A percentile compares a stretch with the other conserved stretches of the same genome.
Evolutionary conservation across 345 rosid genomes (phyloP).

Genomic region (Citrus glauca): DNA sequence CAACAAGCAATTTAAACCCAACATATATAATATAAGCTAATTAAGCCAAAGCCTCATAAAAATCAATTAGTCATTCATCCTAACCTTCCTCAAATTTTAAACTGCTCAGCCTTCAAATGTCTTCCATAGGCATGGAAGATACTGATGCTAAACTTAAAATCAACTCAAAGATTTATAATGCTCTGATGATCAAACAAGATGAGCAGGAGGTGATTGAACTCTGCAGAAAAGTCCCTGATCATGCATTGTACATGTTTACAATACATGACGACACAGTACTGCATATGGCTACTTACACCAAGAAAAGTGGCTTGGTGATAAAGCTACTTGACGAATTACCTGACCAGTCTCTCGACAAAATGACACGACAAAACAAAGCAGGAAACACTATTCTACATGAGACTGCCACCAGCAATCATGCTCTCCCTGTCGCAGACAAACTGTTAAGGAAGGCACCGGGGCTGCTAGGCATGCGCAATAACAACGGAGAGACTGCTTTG

Average conservation of each 20-base stretch:
- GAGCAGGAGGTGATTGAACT: conserved; percentile 1
- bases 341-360: conserved; percentile 3
- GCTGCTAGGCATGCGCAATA: conserved; percentile 8
- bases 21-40: not conserved
- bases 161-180: not conserved
- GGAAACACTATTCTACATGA: conserved; percentile 26
- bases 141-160: not conserved
- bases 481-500: conserved; percentile 11
- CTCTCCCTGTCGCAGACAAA: conserved; percentile 3
- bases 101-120: not conserved
- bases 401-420: conserved; percentile 16
- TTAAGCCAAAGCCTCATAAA: not conserved
- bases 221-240: conserved; percentile 10
- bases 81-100: not conserved
- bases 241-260: not conserved
- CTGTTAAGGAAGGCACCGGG: conserved; percentile 2
- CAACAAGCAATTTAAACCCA: not conserved
- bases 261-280: conserved; percentile 9
- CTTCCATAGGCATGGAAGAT: not conserved
- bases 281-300: conserved; percentile 4
- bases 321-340: conserved; percentile 8
- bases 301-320: not conserved
- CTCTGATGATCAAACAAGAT: conserved; percentile 7
- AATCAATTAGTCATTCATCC: not conserved
- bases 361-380: not conserved